Conservation (phyloP, 352 stramenopile genomes). For the Phytophthora syringae region DNA sequence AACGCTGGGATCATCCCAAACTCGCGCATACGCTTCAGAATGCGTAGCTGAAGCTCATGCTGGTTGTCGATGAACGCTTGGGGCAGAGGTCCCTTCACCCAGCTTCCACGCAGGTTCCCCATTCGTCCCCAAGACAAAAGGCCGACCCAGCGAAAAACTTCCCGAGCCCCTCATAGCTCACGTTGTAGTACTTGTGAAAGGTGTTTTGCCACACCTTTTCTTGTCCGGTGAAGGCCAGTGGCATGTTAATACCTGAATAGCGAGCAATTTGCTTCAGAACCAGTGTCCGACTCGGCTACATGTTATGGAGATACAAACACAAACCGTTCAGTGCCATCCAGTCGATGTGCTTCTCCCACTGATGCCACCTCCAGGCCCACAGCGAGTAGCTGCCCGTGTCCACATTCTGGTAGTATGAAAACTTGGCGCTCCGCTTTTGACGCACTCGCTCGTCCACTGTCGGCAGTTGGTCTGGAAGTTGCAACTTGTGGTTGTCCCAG, state of each 20-base stretch:
- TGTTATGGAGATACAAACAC: too few relatives aligned
- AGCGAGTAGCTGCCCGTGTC: constrained; percentile 93
- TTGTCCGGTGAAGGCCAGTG: constrained; percentile 90
- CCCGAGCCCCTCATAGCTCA: constrained; percentile 72
- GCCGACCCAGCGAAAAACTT: constrained; percentile 91
- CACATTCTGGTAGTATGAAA: constrained; percentile 93
- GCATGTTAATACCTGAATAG: constrained; percentile 82
- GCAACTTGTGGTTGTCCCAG: constrained; percentile 79
- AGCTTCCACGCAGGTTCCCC: constrained; percentile 89
- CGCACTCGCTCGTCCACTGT: constrained; percentile 39
- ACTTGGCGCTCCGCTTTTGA: constrained; percentile 71
- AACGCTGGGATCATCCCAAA: constrained; percentile 91
- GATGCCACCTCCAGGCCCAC: constrained; percentile 84
- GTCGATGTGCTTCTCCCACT: constrained; percentile 93
- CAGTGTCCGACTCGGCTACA: too few relatives aligned
- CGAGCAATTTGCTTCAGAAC: background rate
- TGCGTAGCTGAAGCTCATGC: constrained; percentile 78
- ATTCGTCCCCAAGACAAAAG: constrained; percentile 92
- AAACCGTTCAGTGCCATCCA: constrained; percentile 91
- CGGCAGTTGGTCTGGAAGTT: constrained; percentile 59
- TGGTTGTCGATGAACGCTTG: constrained; percentile 88
- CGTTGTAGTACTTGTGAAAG: constrained; percentile 82
- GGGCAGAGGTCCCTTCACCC: constrained; percentile 83
- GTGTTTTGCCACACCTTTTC: constrained; percentile 91
- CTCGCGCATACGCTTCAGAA: constrained; percentile 81